Base-by-base conservation (phyloP, 495 filamentous ascomycete genomes). In the Hyaloscypha variabilis region DNA sequence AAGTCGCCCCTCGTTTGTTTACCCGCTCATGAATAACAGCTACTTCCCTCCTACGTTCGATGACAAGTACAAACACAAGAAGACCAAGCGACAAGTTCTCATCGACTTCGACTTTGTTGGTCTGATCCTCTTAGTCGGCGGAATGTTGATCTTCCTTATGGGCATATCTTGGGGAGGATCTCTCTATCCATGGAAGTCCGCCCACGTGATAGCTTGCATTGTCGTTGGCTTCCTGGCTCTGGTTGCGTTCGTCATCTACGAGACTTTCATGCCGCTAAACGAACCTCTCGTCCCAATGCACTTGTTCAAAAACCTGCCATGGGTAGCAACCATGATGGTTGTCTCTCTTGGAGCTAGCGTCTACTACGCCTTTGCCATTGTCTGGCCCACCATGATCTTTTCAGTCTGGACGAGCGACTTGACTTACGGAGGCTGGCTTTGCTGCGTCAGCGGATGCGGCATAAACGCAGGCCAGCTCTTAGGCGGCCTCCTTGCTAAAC, bases 101-200 rank as follows among this genome's bases (percentile, higher is more conserved):
- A 29, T 78, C 64, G 68, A 73, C 17, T 70, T 78, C 46, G 76
- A 79, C 65, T 77, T 69, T 60, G 62, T 76, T 50, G 77, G 77
- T 59, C 70, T 73, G 24, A 46, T 75, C 52, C 66, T 79, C 14
- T 76, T 72, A 62, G 56, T 66, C 17, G 70, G 63, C 13, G 77
- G 77, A 26, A 53, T 74, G 3, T 64, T 73, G 21, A 21, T 77
- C 49, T 73, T 79, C 71, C 63, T 79, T n/a, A 73, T 71, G 53
- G 66, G 66, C 8, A 31, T 68, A n/a, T 49, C 72, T 13, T 82
- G 81, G 81, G 81, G 79, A n/a, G 80, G 79, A 1, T 66, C 56
- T 1, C 63, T 67, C 0, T 81, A 82, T 69, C 67, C 78, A 0
- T 82, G 79, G 81, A 70, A 70, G 60, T 76, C 73, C 23, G 74